These are phyloP conservation scores for Arabidopsis hybrid DNA, from an alignment of 441 rosid genomes.

Conservation along the genomic window DNA sequence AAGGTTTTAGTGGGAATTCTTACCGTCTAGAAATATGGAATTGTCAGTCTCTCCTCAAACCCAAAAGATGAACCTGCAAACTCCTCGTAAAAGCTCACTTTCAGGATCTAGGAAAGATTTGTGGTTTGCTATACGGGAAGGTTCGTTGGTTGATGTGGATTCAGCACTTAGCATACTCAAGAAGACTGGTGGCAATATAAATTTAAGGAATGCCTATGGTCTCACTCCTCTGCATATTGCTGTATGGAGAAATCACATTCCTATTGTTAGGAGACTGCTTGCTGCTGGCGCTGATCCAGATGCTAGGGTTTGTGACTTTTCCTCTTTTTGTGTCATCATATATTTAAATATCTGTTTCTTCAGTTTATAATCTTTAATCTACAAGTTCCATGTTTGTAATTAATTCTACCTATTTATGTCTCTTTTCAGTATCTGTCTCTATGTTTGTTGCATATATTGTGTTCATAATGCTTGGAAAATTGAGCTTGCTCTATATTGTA, in stretches of 20 bases:
- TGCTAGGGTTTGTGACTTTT: slow-evolving; percentile 80
- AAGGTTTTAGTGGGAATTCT: slow-evolving; percentile 23
- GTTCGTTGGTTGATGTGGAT: slow-evolving; percentile 89
- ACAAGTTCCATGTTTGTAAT: neutral
- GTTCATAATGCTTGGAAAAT: slow-evolving; percentile 21
- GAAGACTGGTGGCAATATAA: slow-evolving; percentile 85
- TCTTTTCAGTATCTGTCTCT: neutral
- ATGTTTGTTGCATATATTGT: neutral
- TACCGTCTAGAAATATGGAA: slow-evolving; percentile 56
- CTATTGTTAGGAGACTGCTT: slow-evolving; percentile 88
- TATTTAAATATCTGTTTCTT: neutral
- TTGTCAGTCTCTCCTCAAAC: slow-evolving; percentile 64
- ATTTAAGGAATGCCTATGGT: slow-evolving; percentile 81
- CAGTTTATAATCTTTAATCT: neutral
- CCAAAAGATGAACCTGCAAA: slow-evolving; percentile 63
- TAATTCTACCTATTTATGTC: slow-evolving; percentile 5
- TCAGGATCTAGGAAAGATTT: slow-evolving; percentile 68
- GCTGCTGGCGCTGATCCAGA: slow-evolving; percentile 98
- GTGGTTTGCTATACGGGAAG: slow-evolving; percentile 81
- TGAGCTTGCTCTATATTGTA: slow-evolving; percentile 1
- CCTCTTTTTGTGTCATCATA: slow-evolving; percentile 25
- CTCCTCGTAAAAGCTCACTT: slow-evolving; percentile 56
- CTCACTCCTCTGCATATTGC: slow-evolving; percentile 94
- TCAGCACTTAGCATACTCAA: slow-evolving; percentile 66
- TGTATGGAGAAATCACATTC: slow-evolving; percentile 96